Conservation (phyloP, 1,284 basidiomycete species). For the Puccinia triticina region DNA sequence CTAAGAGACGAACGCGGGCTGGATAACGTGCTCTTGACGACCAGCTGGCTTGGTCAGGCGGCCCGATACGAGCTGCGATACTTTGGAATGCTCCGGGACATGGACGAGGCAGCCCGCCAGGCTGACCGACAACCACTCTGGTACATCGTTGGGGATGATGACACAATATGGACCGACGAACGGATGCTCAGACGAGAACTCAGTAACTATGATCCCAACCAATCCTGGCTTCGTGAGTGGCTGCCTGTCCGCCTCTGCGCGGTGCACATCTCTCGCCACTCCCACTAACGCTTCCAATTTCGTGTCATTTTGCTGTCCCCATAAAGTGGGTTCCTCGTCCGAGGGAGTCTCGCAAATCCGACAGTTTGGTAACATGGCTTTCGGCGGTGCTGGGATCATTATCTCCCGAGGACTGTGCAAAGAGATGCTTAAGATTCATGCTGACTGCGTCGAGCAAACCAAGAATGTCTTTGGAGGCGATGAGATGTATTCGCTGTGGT, state of each 20-base stretch:
- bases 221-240: constrained; percentile 54
- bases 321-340: constrained; percentile 55
- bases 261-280: no score
- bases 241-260: neutral
- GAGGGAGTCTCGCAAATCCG: constrained; percentile 54
- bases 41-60: constrained; percentile 11
- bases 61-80: constrained; percentile 37
- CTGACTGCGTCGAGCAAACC: constrained; percentile 51
- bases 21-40: constrained; percentile 8
- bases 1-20: neutral
- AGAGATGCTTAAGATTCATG: constrained; percentile 52
- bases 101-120: constrained; percentile 9
- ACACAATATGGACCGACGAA: constrained; percentile 56
- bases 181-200: constrained; percentile 54
- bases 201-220: constrained; percentile 53
- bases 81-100: constrained; percentile 24
- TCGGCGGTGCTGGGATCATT: constrained; percentile 54
- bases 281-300: no score
- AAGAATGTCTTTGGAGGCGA: constrained; percentile 53
- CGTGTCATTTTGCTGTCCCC: no score
- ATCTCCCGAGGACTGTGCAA: constrained; percentile 50
- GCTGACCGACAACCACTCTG: constrained; percentile 2
- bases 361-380: constrained; percentile 55
- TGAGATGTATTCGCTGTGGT: constrained; percentile 56
- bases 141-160: constrained; percentile 47